These are phyloP conservation scores for Ustanciosporium gigantosporum DNA, from an alignment of 1,284 basidiomycete species.

Conservation along the genomic window DNA sequence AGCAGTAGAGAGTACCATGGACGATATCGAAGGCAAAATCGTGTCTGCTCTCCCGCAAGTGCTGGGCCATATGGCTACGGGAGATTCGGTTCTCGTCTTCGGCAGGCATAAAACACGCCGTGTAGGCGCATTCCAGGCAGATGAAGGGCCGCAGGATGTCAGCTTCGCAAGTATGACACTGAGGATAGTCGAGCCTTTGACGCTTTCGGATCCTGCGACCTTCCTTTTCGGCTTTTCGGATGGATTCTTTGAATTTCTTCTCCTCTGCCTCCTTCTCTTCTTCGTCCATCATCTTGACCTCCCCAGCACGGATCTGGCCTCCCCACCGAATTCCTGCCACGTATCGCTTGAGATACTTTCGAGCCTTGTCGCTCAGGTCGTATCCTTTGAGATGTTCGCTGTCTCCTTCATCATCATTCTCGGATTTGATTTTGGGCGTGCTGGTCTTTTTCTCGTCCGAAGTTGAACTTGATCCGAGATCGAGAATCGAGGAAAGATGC, in stretches of 20 bases:
- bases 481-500: constrained; percentile 18
- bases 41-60: constrained; percentile 13
- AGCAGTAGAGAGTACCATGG: constrained; percentile 55
- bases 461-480: constrained; percentile 2
- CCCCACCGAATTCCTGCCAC: constrained; percentile 51
- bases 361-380: constrained; percentile 5
- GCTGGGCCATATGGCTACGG: constrained; percentile 37
- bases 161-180: constrained; percentile 41
- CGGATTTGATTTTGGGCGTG: constrained; percentile 25
- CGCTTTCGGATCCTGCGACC: constrained; percentile 17
- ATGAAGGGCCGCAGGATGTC: constrained; percentile 55
- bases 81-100: constrained; percentile 7
- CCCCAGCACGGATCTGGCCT: constrained; percentile 35
- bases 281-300: constrained; percentile 38
- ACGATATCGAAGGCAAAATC: constrained; percentile 50
- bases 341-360: constrained; percentile 42
- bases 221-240: constrained; percentile 21
- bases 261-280: constrained; percentile 27
- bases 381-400: background rate
- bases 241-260: constrained; percentile 3
- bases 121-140: constrained; percentile 53
- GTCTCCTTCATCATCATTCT: constrained; percentile 6
- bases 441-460: background rate
- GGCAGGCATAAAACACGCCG: constrained; percentile 42
- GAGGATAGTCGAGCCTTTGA: constrained; percentile 47